Evolutionary conservation across 345 rosid species (phyloP).

Genomic region (Melaleuca quinquenervia): DNA sequence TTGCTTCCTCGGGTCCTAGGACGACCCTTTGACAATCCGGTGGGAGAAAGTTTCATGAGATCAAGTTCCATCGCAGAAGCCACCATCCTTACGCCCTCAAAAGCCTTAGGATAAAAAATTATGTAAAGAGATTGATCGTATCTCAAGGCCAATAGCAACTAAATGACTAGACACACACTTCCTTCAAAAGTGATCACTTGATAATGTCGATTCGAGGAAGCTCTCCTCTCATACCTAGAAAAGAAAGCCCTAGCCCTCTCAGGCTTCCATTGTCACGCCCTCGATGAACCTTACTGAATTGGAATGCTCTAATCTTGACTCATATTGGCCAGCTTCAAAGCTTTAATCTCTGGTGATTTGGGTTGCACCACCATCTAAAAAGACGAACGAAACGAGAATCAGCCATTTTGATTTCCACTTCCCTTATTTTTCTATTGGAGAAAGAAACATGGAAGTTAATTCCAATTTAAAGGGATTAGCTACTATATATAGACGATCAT

Average conservation of each 20-base stretch:
- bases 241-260: not conserved
- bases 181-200: not conserved
- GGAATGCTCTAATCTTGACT: constrained; percentile 4
- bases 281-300: not conserved
- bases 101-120: not conserved
- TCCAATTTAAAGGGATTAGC: not conserved
- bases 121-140: not conserved
- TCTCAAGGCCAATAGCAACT: not conserved
- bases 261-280: not conserved
- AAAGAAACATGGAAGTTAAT: not conserved
- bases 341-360: not conserved
- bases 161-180: constrained; percentile 7
- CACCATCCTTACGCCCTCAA: not conserved
- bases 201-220: not conserved
- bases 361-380: not conserved
- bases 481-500: not conserved
- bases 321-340: constrained; percentile 3
- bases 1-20: no score
- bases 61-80: not conserved
- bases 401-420: constrained; percentile 3
- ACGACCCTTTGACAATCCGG: not conserved
- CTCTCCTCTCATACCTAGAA: not conserved
- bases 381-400: not conserved
- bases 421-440: not conserved
- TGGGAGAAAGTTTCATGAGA: not conserved